Conservation (phyloP, 768 basidiomycete species). For the Pleurotus pulmonarius region DNA sequence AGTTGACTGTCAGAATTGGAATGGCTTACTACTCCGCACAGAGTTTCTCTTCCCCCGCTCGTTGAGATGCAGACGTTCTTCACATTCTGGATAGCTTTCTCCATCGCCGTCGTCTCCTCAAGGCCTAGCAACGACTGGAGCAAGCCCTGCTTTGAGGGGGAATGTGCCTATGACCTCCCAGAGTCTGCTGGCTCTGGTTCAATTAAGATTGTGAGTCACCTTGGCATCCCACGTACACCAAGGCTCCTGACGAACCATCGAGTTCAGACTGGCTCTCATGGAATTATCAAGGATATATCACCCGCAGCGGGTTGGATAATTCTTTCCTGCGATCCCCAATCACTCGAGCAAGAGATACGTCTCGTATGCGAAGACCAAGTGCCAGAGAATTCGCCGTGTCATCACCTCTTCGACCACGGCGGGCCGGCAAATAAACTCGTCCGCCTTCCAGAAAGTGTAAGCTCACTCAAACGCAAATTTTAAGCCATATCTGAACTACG, state of each 20-base stretch:
- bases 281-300: not conserved
- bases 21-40: too few relatives aligned
- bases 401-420: not conserved
- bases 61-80: not conserved
- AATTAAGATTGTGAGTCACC: not conserved
- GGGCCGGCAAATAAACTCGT: not conserved
- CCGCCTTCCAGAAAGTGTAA: conserved; percentile 3
- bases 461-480: not conserved
- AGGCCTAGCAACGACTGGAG: too few relatives aligned
- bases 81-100: not conserved
- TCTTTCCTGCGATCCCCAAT: not conserved
- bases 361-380: not conserved
- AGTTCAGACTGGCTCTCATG: not conserved
- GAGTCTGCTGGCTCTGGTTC: not conserved
- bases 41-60: too few relatives aligned
- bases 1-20: too few relatives aligned
- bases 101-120: not conserved
- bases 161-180: not conserved
- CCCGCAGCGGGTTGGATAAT: conserved; percentile 3
- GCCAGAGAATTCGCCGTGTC: not conserved
- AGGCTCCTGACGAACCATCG: not conserved
- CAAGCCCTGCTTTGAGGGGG: too few relatives aligned
- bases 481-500: not conserved
- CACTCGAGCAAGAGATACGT: not conserved
- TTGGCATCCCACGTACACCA: too few relatives aligned